These are phyloP conservation scores for Ceratocystiopsis minuta DNA, from an alignment of 2,329 filamentous ascomycete genomes.

Conservation along the genomic window DNA sequence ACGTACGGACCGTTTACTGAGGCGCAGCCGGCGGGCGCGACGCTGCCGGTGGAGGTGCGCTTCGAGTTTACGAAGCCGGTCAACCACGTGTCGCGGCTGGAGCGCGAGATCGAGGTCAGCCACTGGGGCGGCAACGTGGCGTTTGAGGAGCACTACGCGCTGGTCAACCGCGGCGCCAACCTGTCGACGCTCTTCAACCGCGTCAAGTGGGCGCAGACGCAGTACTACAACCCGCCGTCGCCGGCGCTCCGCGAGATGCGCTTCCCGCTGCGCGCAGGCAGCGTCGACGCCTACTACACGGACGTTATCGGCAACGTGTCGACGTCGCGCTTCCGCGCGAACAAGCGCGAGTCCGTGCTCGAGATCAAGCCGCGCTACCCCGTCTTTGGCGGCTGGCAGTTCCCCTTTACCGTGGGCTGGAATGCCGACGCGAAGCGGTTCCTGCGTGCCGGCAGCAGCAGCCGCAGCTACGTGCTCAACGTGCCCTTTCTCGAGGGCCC, in stretches of 20 bases:
- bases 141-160: constrained; percentile 81
- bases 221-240: constrained; percentile 60
- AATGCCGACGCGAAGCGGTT: constrained; percentile 68
- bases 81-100: constrained; percentile 57
- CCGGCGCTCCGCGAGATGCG: constrained; percentile 67
- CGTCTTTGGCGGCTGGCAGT: constrained; percentile 96
- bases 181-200: constrained; percentile 56
- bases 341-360: constrained; percentile 59
- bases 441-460: constrained; percentile 44
- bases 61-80: constrained; percentile 94
- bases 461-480: constrained; percentile 65
- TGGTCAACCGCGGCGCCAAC: constrained; percentile 73
- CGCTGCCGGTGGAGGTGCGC: constrained; percentile 56
- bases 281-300: constrained; percentile 78
- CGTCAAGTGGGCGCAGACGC: constrained; percentile 53
- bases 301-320: constrained; percentile 96
- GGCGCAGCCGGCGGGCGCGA: constrained; percentile 60
- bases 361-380: constrained; percentile 90
- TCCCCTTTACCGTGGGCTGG: constrained; percentile 93
- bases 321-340: constrained; percentile 71
- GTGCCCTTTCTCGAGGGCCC: constrained; percentile 89
- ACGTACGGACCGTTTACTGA: constrained; percentile 73
- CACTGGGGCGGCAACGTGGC: constrained; percentile 97
- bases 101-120: constrained; percentile 86
- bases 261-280: constrained; percentile 63